Evolutionary conservation across 169 alveolate genomes (phyloP).

Genomic region (Cryptosporidium parvum): DNA sequence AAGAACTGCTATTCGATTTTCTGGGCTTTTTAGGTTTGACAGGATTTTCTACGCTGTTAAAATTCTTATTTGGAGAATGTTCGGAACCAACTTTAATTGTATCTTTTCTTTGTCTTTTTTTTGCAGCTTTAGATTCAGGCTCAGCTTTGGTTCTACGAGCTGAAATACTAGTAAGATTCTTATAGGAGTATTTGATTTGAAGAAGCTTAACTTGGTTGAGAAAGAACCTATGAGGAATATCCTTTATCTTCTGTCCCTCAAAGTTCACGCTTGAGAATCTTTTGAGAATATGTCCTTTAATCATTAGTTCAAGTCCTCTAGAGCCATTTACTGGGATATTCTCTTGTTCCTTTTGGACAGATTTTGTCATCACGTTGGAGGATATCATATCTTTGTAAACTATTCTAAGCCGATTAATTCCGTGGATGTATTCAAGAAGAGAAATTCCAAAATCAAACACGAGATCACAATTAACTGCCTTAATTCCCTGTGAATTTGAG

Average conservation of each 20-base stretch:
- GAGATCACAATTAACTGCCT: slow-evolving; percentile 51
- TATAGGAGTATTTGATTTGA: slow-evolving; percentile 54
- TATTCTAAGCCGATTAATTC: slow-evolving; percentile 60
- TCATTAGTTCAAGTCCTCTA: slow-evolving; percentile 64
- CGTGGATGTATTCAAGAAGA: slow-evolving; percentile 61
- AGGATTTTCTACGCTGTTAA: neutral
- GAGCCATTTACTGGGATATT: slow-evolving; percentile 63
- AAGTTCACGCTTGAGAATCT: slow-evolving; percentile 18
- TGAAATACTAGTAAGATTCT: slow-evolving; percentile 39
- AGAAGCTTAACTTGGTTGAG: slow-evolving; percentile 60
- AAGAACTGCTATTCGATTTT: neutral
- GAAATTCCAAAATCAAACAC: slow-evolving; percentile 62
- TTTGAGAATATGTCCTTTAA: slow-evolving; percentile 41
- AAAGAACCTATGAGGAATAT: slow-evolving; percentile 71
- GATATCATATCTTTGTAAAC: slow-evolving; percentile 63
- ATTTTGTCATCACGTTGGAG: slow-evolving; percentile 43
- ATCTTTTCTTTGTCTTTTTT: slow-evolving; percentile 52
- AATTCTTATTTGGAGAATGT: neutral
- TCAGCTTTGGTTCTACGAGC: slow-evolving; percentile 32
- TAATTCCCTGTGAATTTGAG: slow-evolving; percentile 14
- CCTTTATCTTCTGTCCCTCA: slow-evolving; percentile 66
- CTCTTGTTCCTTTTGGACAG: slow-evolving; percentile 65
- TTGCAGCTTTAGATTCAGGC: slow-evolving; percentile 18
- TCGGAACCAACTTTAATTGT: neutral
- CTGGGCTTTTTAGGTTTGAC: slow-evolving; percentile 3